These are phyloP conservation scores for Sarcomyxa edulis DNA, from an alignment of 768 basidiomycete genomes.

Conservation along the genomic window DNA sequence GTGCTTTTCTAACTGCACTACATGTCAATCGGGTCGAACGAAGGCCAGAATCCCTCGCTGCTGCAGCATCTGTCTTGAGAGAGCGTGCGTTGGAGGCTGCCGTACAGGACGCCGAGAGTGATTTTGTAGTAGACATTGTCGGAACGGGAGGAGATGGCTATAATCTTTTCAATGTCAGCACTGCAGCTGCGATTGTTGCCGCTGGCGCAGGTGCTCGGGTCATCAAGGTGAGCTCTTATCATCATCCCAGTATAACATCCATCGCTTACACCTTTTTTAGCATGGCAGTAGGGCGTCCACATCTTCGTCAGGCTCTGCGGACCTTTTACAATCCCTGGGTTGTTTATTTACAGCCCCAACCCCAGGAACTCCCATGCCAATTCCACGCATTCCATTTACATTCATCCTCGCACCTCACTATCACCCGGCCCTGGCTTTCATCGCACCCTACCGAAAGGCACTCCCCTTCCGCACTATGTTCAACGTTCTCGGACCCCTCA, in stretches of 20 bases:
- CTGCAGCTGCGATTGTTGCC: slow-evolving; percentile 88
- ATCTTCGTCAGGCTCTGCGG: slow-evolving; percentile 91
- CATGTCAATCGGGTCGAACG: slow-evolving; percentile 77
- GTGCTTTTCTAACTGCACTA: slow-evolving; percentile 84
- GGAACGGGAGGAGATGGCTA: slow-evolving; percentile 95
- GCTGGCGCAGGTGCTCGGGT: slow-evolving; percentile 93
- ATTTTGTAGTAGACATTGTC: slow-evolving; percentile 85
- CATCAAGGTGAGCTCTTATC: slow-evolving; percentile 63
- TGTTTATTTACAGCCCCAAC: slow-evolving; percentile 70
- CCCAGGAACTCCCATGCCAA: slow-evolving; percentile 46
- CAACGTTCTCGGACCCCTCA: slow-evolving; percentile 90
- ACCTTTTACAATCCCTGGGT: slow-evolving; percentile 80
- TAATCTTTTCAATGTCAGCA: slow-evolving; percentile 96
- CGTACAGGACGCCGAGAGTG: slow-evolving; percentile 52
- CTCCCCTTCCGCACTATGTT: slow-evolving; percentile 96
- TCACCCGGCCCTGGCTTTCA: slow-evolving; percentile 77
- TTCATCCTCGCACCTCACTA: slow-evolving; percentile 95
- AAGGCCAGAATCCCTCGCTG: slow-evolving; percentile 70
- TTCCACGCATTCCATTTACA: slow-evolving; percentile 73
- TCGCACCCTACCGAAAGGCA: slow-evolving; percentile 79
- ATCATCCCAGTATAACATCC: no score
- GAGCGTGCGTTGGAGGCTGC: slow-evolving; percentile 60
- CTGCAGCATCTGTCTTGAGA: slow-evolving; percentile 71
- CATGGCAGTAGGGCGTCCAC: slow-evolving; percentile 91
- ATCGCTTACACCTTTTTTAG: slow-evolving; percentile 35